These are phyloP conservation scores for Scedosporium apiospermum DNA, from an alignment of 2,329 filamentous ascomycete genomes.

Conservation along the genomic window DNA sequence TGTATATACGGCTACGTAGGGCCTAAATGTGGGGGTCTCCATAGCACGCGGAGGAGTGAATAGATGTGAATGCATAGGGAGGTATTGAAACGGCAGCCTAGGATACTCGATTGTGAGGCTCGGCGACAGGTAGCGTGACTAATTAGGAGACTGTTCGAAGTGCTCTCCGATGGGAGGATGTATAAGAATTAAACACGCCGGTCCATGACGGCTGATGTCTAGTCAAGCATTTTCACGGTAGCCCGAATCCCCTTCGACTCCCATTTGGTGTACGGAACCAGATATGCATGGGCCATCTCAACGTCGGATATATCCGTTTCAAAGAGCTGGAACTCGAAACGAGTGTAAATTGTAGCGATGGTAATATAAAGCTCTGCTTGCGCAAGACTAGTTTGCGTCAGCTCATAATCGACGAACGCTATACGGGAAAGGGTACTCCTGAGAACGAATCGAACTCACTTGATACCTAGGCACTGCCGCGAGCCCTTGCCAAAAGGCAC, in stretches of 20 bases:
- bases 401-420: not conserved
- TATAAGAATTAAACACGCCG: no score
- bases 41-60: no score
- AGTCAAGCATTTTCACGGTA: conserved; percentile 8
- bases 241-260: conserved; percentile 11
- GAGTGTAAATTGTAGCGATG: conserved; percentile 12
- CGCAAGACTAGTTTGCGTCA: conserved; percentile 11
- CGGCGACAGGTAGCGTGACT: no score
- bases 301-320: conserved; percentile 16
- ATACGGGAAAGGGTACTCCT: not conserved
- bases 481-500: conserved; percentile 14
- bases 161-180: no score
- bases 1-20: no score
- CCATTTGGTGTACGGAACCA: conserved; percentile 11
- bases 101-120: no score
- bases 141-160: no score
- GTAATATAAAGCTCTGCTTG: conserved; percentile 15
- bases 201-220: no score
- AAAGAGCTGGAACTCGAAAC: conserved; percentile 16
- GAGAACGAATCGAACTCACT: conserved; percentile 9
- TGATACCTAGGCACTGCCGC: conserved; percentile 15
- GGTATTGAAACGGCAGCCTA: no score
- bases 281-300: conserved; percentile 10
- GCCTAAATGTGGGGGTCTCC: no score
- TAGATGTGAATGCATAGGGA: no score